Base-by-base conservation (phyloP, 179 eudicot species). In the Carnegiea gigantea region DNA sequence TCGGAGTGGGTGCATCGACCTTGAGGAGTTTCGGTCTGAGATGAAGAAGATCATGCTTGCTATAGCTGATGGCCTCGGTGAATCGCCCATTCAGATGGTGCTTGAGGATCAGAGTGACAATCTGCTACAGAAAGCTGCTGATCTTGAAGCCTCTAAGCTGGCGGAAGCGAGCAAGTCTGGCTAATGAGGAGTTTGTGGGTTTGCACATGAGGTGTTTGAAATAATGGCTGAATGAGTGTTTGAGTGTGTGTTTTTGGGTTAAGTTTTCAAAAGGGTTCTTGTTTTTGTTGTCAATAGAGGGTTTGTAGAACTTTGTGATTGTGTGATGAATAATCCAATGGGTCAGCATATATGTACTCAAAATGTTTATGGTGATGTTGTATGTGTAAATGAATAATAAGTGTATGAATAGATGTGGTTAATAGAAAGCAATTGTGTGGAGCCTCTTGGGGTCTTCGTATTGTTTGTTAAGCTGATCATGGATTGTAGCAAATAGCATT, bases 21-120 rank as follows among this genome's bases (percentile, higher is more conserved):
- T 48, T 3, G 85, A 78, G 14, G 97, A 93, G 88, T 93, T 90
- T 70, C 49, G 86, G 54, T 44, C 79, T 12, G 97, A 92, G 81
- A 86, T 92, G 86, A 91, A 73, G 93, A 90, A 92, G 84, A 92
- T 92, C 6, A 79, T 92, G 93, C 85, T 90, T 7, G 95, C 95
- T 3, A 89, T 92, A 15, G 97, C 97, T 0, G 97, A 91, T 36
- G 95, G 93, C 9, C 90, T 92, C 40, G 97, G 97, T 0, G 86
- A 90, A 9, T 36, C 78, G 2, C 95, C 97, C 6, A 92, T 92
- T 49, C 92, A 90, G 83, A 91, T 92, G 95, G 95, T 88, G 0
- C 82, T 92, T 9, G 97, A 92, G 51, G 95, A 88, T 28, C 90
- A 77, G 26, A 62, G 26, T 80, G 77, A 65, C 15, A 91, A 82